These are phyloP conservation scores for Coriolopsis trogii DNA, from an alignment of 1,284 basidiomycete species.

Conservation along the genomic window DNA sequence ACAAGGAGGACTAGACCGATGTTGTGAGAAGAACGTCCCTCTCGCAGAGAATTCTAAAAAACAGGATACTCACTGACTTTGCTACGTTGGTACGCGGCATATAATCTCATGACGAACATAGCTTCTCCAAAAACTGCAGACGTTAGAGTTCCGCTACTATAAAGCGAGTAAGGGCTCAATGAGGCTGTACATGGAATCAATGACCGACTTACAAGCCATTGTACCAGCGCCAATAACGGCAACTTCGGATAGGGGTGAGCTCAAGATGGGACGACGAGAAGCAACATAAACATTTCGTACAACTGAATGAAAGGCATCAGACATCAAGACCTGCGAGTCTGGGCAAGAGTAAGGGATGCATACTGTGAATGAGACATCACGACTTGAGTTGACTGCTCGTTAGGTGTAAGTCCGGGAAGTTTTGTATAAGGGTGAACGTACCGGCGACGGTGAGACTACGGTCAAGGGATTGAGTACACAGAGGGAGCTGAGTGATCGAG, in stretches of 20 bases:
- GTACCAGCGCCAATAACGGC: slow-evolving; percentile 11
- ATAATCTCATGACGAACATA: slow-evolving; percentile 12
- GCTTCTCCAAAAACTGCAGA: slow-evolving; percentile 12
- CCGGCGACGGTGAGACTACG: slow-evolving; percentile 2
- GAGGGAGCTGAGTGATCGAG: neutral
- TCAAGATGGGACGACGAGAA: too few species aligned
- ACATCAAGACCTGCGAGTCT: too few species aligned
- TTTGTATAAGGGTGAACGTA: too few species aligned
- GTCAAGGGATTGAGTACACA: neutral
- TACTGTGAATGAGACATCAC: too few species aligned
- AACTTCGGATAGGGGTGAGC: too few species aligned
- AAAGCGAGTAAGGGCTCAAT: neutral
- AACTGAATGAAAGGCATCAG: too few species aligned
- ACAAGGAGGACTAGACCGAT: neutral
- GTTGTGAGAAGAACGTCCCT: neutral
- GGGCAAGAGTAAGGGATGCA: too few species aligned
- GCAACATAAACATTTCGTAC: too few species aligned
- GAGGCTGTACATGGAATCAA: neutral
- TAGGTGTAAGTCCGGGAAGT: too few species aligned
- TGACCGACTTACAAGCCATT: slow-evolving; percentile 7
- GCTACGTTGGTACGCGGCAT: slow-evolving; percentile 12
- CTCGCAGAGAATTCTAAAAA: neutral
- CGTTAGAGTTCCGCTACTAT: slow-evolving; percentile 5
- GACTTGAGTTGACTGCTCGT: too few species aligned
- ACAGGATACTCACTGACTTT: slow-evolving; percentile 4